Percentiles rank a stretch among this genome's conserved stretches.
Conservation (phyloP, 2,329 filamentous ascomycete genomes). For the Diplodia scrobiculata region DNA sequence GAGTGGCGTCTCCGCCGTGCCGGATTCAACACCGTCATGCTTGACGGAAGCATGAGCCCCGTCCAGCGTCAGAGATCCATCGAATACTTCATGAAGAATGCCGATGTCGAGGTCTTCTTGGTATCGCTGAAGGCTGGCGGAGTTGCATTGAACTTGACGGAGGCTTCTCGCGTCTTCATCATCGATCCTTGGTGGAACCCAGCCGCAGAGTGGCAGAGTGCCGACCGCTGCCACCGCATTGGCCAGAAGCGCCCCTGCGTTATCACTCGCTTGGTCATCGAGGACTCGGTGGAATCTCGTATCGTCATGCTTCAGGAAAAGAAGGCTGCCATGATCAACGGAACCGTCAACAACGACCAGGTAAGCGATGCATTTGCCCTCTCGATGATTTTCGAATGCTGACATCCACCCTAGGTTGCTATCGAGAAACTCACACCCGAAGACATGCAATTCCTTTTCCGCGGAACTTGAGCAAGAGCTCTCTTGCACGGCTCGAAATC, state of each 20-base stretch:
- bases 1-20: conserved; percentile 95
- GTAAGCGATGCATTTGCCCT: background rate
- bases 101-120: conserved; percentile 91
- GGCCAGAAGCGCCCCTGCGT: conserved; percentile 91
- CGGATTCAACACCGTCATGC: conserved; percentile 97
- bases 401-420: conserved; percentile 54
- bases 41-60: conserved; percentile 96
- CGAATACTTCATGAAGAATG: conserved; percentile 93
- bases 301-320: conserved; percentile 98
- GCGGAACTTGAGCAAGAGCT: conserved; percentile 55
- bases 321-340: conserved; percentile 97
- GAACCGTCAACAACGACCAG: conserved; percentile 92
- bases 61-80: conserved; percentile 91
- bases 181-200: conserved; percentile 99
- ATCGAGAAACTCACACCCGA: conserved; percentile 88
- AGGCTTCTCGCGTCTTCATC: conserved; percentile 93
- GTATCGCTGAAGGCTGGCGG: conserved; percentile 96
- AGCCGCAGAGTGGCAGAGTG: conserved; percentile 99
- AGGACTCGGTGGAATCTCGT: conserved; percentile 93
- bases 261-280: conserved; percentile 91
- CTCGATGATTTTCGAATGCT: background rate
- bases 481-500: background rate
- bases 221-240: conserved; percentile 83
- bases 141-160: conserved; percentile 91
- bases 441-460: conserved; percentile 96